Conservation (phyloP, 768 basidiomycete species). For the Neoboletus subvelutipes region DNA sequence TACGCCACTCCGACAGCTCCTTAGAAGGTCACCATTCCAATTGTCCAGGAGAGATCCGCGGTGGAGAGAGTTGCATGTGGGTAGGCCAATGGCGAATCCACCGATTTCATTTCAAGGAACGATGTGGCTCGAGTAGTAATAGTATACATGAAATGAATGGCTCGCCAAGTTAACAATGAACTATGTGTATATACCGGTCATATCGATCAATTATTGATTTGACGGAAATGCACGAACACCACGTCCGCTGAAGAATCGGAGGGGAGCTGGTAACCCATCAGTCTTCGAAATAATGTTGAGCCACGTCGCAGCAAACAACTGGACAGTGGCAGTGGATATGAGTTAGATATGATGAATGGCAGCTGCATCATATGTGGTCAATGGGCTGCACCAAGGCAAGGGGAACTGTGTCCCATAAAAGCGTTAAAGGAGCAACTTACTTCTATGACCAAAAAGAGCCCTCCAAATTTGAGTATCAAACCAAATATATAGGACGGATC, state of each 20-base stretch:
- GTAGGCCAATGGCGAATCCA: conserved; percentile 10
- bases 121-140: background rate
- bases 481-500: background rate
- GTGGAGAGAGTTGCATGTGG: background rate
- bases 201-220: conserved; percentile 1
- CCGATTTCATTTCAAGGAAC: conserved; percentile 2
- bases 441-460: background rate
- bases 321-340: background rate
- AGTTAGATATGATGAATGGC: background rate
- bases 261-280: background rate
- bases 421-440: background rate
- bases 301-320: background rate
- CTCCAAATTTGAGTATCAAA: background rate
- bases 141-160: background rate
- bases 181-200: conserved; percentile 6
- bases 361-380: background rate
- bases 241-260: background rate
- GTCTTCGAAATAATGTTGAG: too few species aligned
- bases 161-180: background rate
- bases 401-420: background rate
- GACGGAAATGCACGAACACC: conserved; percentile 4
- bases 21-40: background rate
- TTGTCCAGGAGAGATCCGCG: conserved; percentile 9
- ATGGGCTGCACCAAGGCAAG: background rate
- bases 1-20: conserved; percentile 1